Conservation (phyloP, 2,329 filamentous ascomycete species). For the Venturiaceae sp. region DNA sequence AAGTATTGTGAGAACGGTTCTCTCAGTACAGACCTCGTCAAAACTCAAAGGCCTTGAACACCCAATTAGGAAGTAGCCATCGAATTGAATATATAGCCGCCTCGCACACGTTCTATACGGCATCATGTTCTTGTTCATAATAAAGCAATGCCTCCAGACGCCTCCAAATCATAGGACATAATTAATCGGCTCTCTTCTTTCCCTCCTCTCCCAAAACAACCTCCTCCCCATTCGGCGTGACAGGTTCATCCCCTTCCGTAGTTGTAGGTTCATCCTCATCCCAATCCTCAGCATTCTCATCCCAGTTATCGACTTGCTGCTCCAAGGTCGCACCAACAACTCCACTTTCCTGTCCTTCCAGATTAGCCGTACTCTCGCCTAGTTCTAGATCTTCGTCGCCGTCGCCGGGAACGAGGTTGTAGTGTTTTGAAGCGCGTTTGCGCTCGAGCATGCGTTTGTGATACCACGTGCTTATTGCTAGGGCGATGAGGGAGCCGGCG, state of each 20-base stretch:
- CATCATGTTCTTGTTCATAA: too few relatives aligned
- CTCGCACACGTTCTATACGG: too few relatives aligned
- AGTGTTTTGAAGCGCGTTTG: conserved; percentile 63
- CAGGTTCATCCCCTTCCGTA: not conserved
- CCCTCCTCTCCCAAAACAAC: conserved; percentile 12
- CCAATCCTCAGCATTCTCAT: conserved; percentile 71
- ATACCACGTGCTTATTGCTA: conserved; percentile 79
- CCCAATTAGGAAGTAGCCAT: too few relatives aligned
- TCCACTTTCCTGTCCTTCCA: conserved; percentile 50
- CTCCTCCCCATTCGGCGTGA: conserved; percentile 39
- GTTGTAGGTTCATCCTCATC: conserved; percentile 38
- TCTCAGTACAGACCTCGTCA: too few relatives aligned
- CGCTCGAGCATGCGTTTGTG: conserved; percentile 93
- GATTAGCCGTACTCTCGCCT: conserved; percentile 43
- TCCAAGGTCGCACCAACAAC: conserved; percentile 51
- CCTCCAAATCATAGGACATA: not conserved
- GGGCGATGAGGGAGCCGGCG: conserved; percentile 60
- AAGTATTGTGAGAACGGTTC: too few relatives aligned
- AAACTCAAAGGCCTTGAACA: too few relatives aligned
- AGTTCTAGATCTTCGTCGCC: conserved; percentile 59
- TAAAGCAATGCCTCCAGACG: too few relatives aligned
- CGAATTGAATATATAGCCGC: too few relatives aligned
- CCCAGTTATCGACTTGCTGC: conserved; percentile 86
- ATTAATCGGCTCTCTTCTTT: not conserved
- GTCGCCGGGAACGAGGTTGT: conserved; percentile 58